These are phyloP conservation scores for Echium plantagineum DNA, from an alignment of 257 asterid species.

Conservation along the genomic window DNA sequence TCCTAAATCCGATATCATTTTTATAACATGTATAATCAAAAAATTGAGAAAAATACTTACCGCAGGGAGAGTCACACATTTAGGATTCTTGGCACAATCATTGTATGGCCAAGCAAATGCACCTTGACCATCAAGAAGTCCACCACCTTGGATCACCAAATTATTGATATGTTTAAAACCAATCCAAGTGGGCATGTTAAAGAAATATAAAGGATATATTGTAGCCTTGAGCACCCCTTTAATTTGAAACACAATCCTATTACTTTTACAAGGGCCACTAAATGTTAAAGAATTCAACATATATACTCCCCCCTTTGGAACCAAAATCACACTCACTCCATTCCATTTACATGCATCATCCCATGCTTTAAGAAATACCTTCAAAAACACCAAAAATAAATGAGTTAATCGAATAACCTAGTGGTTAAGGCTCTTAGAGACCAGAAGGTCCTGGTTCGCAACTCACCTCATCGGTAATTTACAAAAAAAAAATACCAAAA, in stretches of 20 bases:
- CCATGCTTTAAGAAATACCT: slow-evolving; percentile 71
- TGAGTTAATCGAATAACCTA: too few species aligned
- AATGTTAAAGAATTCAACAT: slow-evolving; percentile 30
- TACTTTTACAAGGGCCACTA: slow-evolving; percentile 41
- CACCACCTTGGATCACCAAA: slow-evolving; percentile 52
- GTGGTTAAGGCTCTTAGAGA: too few species aligned
- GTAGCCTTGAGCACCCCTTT: slow-evolving; percentile 49
- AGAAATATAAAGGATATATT: slow-evolving; percentile 16
- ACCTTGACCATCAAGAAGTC: slow-evolving; percentile 67
- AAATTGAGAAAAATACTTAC: slow-evolving; percentile 34
- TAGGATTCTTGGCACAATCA: slow-evolving; percentile 35
- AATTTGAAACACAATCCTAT: slow-evolving; percentile 20
- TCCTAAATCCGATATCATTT: too few species aligned
- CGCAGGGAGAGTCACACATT: slow-evolving; percentile 49
- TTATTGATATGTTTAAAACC: slow-evolving; percentile 39
- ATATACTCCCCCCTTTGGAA: slow-evolving; percentile 36
- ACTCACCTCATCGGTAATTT: too few species aligned
- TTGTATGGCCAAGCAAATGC: slow-evolving; percentile 53
- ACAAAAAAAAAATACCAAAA: too few species aligned
- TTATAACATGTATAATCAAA: too few species aligned
- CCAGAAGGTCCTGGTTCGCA: too few species aligned
- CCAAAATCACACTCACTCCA: slow-evolving; percentile 31
- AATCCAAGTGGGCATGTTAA: slow-evolving; percentile 41
- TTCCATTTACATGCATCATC: slow-evolving; percentile 35
- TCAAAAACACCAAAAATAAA: not conserved